Base-by-base conservation (phyloP, 2,329 filamentous ascomycete genomes). In the Colletotrichum sp. region DNA sequence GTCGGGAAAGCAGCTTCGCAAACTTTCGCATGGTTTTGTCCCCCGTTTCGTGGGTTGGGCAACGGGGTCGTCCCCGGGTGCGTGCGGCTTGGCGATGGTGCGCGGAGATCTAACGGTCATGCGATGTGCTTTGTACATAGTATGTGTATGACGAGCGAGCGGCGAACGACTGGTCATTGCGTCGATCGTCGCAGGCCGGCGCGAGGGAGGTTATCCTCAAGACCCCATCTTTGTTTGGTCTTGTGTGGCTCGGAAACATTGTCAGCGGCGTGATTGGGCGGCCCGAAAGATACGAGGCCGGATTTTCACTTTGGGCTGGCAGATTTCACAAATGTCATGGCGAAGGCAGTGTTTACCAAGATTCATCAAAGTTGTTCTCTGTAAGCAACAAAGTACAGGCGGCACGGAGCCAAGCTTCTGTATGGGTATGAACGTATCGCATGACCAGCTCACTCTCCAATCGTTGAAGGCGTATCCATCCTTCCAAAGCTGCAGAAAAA, bases 351-450 rank as follows among this genome's bases (percentile, higher is more conserved):
- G 32, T 16, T 64, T 26, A 28, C 30, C 24, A 26, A 24, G 62
- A 64, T 32, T 44, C 22, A 22, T 32, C 24, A 22, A 24, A 26
- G 52, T 36, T 59, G 4, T 10, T 71, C 8, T 55, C 26, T 59
- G 48, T 36, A 36, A 28, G 30, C 69, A 57, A 10, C 64, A 18
- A 34, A 55, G 13, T 75, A 75, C 72, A 75, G 62, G 52, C 16
- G 24, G 62, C 72, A 72, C 28, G 48, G 66, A 24, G 68, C 72
- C 62, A 15, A 9, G 68, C 68, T 55, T 52, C 62, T 75, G 72
- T 67, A 63, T 1, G 68, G 52, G 68, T 72, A 75, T 75, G 72
- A 72, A 72, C 60, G 39, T 55, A 32, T 34, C 6, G 55, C 66
- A 60, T 55, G 3, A 22, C 44, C 44, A 52, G 44, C 44, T 52